Evolutionary conservation across 1,139 yeast species (phyloP).

Genomic region (Geotrichum reessii): DNA sequence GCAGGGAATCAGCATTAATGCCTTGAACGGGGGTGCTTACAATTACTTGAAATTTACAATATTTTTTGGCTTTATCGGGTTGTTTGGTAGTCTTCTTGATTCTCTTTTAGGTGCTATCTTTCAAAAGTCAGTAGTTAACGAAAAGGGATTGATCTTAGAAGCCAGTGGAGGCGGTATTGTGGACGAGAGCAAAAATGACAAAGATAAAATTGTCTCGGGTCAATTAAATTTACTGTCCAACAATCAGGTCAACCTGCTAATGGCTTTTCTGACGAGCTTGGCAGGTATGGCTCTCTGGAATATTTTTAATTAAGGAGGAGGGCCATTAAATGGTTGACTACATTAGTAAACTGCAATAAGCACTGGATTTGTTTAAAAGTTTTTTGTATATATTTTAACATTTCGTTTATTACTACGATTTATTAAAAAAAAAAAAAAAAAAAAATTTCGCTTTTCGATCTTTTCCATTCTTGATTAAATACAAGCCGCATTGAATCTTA

Average conservation of each 20-base stretch:
- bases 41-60: constrained; percentile 25
- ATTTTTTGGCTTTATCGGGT: constrained; percentile 36
- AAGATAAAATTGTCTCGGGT: constrained; percentile 24
- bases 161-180: constrained; percentile 40
- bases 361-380: not conserved
- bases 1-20: not conserved
- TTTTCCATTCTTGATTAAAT: too few relatives aligned
- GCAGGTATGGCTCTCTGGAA: constrained; percentile 32
- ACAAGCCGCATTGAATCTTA: too few relatives aligned
- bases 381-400: too few relatives aligned
- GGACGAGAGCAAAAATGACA: constrained; percentile 7
- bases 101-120: constrained; percentile 44
- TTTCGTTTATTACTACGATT: too few relatives aligned
- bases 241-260: constrained; percentile 41
- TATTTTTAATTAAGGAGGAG: not conserved
- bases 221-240: constrained; percentile 35
- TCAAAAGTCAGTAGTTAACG: constrained; percentile 38
- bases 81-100: constrained; percentile 42
- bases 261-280: constrained; percentile 35
- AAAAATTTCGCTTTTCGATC: too few relatives aligned
- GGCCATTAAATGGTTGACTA: not conserved
- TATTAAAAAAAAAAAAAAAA: too few relatives aligned
- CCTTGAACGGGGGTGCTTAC: not conserved
- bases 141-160: constrained; percentile 40
- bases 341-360: not conserved